phyloP scores from a whole-genome alignment of 73 alveolate species.

The Paramecium caudatum region DNA sequence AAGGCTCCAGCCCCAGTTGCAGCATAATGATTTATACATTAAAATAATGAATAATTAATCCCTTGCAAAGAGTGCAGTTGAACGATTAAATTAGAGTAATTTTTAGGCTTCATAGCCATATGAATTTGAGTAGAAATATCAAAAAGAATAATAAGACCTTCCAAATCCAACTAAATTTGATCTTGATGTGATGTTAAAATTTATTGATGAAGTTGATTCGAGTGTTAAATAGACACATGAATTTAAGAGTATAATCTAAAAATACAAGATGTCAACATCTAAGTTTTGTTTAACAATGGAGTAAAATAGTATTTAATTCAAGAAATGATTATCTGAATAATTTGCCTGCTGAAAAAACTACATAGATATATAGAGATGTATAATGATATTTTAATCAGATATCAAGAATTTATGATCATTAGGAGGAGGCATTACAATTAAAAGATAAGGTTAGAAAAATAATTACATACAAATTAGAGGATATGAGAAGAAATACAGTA shows the following conservation, averaged over 20 bases:
- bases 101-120: constrained; percentile 22
- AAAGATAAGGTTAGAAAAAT: constrained; percentile 73
- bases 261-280: constrained; percentile 42
- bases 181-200: constrained; percentile 54
- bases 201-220: constrained; percentile 55
- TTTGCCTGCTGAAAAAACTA: constrained; percentile 32
- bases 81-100: constrained; percentile 7
- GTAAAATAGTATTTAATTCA: background rate
- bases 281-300: constrained; percentile 50
- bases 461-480: constrained; percentile 70
- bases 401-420: constrained; percentile 72
- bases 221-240: constrained; percentile 52
- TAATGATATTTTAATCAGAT: constrained; percentile 23
- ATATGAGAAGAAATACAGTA: constrained; percentile 76
- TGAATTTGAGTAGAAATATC: constrained; percentile 48
- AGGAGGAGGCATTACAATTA: constrained; percentile 71
- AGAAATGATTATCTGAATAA: constrained; percentile 73
- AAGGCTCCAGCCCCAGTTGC: constrained; percentile 58
- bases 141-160: background rate
- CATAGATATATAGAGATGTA: constrained; percentile 72
- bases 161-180: constrained; percentile 58
- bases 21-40: constrained; percentile 36
- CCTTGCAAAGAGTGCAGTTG: constrained; percentile 41
- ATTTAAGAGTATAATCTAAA: background rate
- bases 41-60: constrained; percentile 53